Evolutionary conservation across 805 yeast genomes (phyloP), one percentile per base, ranked within the genome.

Genomic region (Suhomyces vadensis): DNA sequence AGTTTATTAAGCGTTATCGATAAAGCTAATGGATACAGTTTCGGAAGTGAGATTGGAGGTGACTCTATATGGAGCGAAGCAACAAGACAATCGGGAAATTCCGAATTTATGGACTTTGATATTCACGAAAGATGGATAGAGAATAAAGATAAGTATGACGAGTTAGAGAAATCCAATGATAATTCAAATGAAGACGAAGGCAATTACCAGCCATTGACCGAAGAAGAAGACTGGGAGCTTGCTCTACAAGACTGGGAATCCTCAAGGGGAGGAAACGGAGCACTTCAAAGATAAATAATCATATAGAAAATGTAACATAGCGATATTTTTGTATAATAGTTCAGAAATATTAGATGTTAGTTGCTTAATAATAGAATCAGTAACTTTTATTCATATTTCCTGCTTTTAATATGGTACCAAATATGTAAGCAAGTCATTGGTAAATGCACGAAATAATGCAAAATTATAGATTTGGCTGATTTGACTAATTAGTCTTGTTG

Each of bases 11-110:
- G 85, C 11, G 72, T 80, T 1, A 80, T 94, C 7, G 99, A 94
- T 59, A 91, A 87, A 60, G 92, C 97, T 2, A 87, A 85, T 55
- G 99, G 99, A 0, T 94, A 94, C 60, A 77, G 87, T 53, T 89
- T 88, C 69, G 99, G 99, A 0, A 87, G 90, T 23, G 99, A 94
- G 54, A 75, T 92, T 6, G 96, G 97, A 2, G 99, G 98, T n/a
- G 99, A 94, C 59, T 80, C 92, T 0, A 82, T 94, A 1, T 94
- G 99, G 99, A 87, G 90, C n/a, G 96, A 92, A 54, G 96, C 97
- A 0, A 78, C 92, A 0, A 75, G 98, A 51, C 88, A 87, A 42
- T 83, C 91, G 31, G 82, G 87, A 8, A 64, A 73, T 37, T 62
- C 74, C 35, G 81, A 71, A 4, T 52, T 45, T 24, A 65, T 70